Conservation (phyloP, 805 yeast genomes). For the Saccharomycopsis babjevae region DNA sequence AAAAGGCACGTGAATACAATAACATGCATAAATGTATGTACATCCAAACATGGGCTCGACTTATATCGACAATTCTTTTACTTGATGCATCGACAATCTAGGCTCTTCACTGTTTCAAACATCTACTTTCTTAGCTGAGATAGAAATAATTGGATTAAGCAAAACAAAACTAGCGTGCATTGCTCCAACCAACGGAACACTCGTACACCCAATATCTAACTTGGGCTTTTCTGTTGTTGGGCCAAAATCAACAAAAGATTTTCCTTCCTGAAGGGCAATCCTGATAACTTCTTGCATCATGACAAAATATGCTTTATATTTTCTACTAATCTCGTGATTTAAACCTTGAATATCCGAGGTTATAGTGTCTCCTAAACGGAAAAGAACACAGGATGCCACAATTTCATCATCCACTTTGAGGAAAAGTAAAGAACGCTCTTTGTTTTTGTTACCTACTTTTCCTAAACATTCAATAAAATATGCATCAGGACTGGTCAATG, state of each 20-base stretch:
- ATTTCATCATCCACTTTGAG: background rate
- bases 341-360: background rate
- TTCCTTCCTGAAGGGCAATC: background rate
- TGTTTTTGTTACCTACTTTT: background rate
- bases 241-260: background rate
- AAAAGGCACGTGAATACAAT: no score
- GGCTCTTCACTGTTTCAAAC: background rate
- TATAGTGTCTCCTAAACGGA: background rate
- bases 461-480: background rate
- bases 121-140: background rate
- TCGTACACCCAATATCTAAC: background rate
- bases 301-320: background rate
- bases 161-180: background rate
- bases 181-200: background rate
- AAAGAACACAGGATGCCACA: background rate
- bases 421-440: background rate
- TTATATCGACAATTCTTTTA: background rate
- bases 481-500: background rate
- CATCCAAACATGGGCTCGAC: background rate
- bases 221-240: constrained; percentile 1
- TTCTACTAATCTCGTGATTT: background rate
- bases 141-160: background rate
- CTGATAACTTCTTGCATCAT: constrained; percentile 1
- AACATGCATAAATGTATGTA: no score
- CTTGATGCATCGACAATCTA: background rate